Percentiles rank a stretch among this genome's conserved stretches.
These are phyloP conservation scores for Fusarium tricinctum DNA, from an alignment of 2,329 filamentous ascomycete species.

Conservation along the genomic window DNA sequence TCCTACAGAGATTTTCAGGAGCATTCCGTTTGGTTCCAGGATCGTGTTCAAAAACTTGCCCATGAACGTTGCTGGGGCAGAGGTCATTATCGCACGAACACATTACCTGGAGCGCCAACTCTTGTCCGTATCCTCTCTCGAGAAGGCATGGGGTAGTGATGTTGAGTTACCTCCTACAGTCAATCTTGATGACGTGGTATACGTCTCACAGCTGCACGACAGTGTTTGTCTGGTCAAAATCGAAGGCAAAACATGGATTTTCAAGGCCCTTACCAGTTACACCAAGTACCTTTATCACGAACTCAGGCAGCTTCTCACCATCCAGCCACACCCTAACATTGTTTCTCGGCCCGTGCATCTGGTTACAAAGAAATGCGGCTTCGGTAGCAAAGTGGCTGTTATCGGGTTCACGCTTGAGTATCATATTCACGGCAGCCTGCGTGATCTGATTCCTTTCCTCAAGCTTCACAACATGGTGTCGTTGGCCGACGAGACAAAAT, in stretches of 20 bases:
- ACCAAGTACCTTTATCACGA: slow-evolving; percentile 74
- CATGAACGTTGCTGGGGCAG: slow-evolving; percentile 61
- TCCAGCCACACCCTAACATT: slow-evolving; percentile 67
- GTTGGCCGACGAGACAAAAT: slow-evolving; percentile 63
- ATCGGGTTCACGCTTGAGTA: slow-evolving; percentile 70
- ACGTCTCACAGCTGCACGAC: slow-evolving; percentile 69
- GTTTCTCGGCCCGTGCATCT: slow-evolving; percentile 66
- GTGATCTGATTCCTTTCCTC: slow-evolving; percentile 67
- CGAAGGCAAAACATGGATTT: slow-evolving; percentile 60
- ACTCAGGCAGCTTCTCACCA: slow-evolving; percentile 66
- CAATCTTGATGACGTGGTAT: slow-evolving; percentile 64
- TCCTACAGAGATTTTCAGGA: slow-evolving; percentile 56
- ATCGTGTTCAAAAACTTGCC: slow-evolving; percentile 68
- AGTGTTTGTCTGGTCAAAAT: slow-evolving; percentile 69
- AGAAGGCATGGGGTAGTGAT: slow-evolving; percentile 59
- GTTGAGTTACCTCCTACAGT: slow-evolving; percentile 61
- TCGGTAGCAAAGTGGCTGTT: slow-evolving; percentile 68
- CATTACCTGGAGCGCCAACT: slow-evolving; percentile 68
- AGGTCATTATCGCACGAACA: slow-evolving; percentile 63
- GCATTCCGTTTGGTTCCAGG: slow-evolving; percentile 69
- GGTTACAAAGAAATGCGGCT: slow-evolving; percentile 68
- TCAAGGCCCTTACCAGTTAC: slow-evolving; percentile 71
- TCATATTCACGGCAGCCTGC: slow-evolving; percentile 67
- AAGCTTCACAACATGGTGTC: slow-evolving; percentile 61
- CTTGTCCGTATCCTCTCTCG: slow-evolving; percentile 59